Conservation (phyloP, 2,329 filamentous ascomycete species). For the Arthrinium phaeospermum region DNA sequence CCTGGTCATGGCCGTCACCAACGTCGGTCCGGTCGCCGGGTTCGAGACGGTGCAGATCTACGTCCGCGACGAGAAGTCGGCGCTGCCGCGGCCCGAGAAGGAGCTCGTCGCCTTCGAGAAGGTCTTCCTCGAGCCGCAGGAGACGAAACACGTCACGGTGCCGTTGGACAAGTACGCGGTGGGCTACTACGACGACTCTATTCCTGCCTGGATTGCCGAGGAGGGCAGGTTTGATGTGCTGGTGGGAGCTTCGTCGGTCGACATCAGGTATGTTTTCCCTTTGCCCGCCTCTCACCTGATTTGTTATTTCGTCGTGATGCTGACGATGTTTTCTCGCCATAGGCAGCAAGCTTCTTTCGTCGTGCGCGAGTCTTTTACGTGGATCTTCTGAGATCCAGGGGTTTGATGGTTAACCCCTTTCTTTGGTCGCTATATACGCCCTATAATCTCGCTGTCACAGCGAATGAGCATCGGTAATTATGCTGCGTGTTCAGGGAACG, state of each 20-base stretch:
- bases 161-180: conserved; percentile 56
- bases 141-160: conserved; percentile 56
- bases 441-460: background rate
- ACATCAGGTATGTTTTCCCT: conserved; percentile 61
- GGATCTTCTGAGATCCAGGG: conserved; percentile 57
- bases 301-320: conserved; percentile 1
- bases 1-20: conserved; percentile 55
- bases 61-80: conserved; percentile 65
- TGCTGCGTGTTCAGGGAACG: background rate
- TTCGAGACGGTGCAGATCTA: conserved; percentile 73
- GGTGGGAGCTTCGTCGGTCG: conserved; percentile 65
- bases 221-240: conserved; percentile 66
- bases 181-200: conserved; percentile 66
- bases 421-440: background rate
- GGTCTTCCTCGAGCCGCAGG: conserved; percentile 61
- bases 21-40: conserved; percentile 62
- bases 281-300: conserved; percentile 24
- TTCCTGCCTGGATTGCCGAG: conserved; percentile 69
- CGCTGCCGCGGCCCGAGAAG: conserved; percentile 70
- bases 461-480: background rate
- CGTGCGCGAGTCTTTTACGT: conserved; percentile 69
- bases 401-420: background rate
- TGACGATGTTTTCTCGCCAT: conserved; percentile 29
- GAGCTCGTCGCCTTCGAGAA: conserved; percentile 75
- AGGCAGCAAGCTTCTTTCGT: conserved; percentile 59